Evolutionary conservation across 805 yeast species (phyloP).

Genomic region (Hanseniaspora occidentalis): DNA sequence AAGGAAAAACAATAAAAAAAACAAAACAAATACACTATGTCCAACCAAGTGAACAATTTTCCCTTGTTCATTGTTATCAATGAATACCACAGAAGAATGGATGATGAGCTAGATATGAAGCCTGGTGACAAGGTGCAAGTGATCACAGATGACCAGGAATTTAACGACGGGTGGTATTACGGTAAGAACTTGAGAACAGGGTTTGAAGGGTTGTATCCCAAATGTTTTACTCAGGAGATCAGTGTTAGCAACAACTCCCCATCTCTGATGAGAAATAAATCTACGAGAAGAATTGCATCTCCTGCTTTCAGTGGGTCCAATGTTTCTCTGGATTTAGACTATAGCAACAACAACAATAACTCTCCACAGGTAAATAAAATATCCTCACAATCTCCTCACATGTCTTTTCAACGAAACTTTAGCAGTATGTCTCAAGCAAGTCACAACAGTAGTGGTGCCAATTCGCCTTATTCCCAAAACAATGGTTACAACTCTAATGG

Average conservation of each 20-base stretch:
- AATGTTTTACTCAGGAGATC: conserved; percentile 61
- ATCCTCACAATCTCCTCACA: background rate
- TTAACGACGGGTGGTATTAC: conserved; percentile 96
- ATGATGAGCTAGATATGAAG: conserved; percentile 72
- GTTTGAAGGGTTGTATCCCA: conserved; percentile 82
- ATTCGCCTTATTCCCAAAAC: too few relatives aligned
- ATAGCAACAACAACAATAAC: too few relatives aligned
- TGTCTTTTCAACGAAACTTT: background rate
- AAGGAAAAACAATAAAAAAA: background rate
- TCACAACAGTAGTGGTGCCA: too few relatives aligned
- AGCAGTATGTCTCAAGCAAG: background rate
- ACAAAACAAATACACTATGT: background rate
- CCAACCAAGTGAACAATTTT: background rate
- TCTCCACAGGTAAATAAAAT: too few relatives aligned
- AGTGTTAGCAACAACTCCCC: conserved; percentile 27
- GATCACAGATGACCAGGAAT: conserved; percentile 84
- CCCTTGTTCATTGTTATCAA: conserved; percentile 51
- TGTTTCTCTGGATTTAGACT: background rate
- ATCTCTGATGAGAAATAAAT: conserved; percentile 41
- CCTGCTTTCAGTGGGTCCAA: conserved; percentile 14
- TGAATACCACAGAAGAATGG: conserved; percentile 75
- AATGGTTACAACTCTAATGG: too few relatives aligned
- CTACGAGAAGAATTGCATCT: conserved; percentile 34
- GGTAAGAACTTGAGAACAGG: conserved; percentile 65
- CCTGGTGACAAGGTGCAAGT: conserved; percentile 83